Evolutionary conservation across 2,329 filamentous ascomycete species (phyloP), one percentile per base, ranked within the genome.

Genomic region (Didymella pinodella): DNA sequence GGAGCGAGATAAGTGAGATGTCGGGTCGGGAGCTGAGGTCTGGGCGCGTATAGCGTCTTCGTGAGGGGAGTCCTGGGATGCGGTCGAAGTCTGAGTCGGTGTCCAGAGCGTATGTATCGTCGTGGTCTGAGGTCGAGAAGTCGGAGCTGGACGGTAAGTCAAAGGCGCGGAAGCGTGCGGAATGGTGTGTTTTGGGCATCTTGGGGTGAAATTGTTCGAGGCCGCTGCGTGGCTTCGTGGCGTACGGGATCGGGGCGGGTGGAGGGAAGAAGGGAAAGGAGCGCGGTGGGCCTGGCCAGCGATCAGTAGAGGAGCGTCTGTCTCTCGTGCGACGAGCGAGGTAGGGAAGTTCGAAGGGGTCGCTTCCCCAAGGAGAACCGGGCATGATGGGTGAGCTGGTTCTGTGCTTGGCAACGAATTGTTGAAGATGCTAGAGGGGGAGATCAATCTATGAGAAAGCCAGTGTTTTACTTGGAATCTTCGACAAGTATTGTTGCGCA

Each of bases 401-500:
- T 7, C 25, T n/a, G 25, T 25, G 41, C 16, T n/a, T 7, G 18
- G 40, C 16, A 12, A 7, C 14, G 41, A 20, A 22, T 7, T 2
- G 28, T 26, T 8, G 29, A 7, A 26, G 18, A 20, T 34, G 40
- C 25, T 14, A 20, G 29, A 36, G 22, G 18, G 18, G 10, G 6
- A 38, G 6, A 16, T 29, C 14, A 46, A 32, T 44, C 32, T 41
- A 47, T 38, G 25, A 54, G 8, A n/a, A 22, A 14, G 7, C 8
- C 12, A 25, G 29, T 20, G 43, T 48, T 57, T 44, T 36, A 52
- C 43, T 41, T 12, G 41, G 11, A 26, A 22, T 16, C 41, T 46
- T 41, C 34, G 11, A 57, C 20, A 20, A 43, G 18, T 41, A 29
- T 52, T 57, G 54, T 52, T 48, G 54, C 44, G 54, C 48, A 51